Evolutionary conservation across 164 flowering plant genomes (phyloP).

Genomic region (Kalanchoe fedtschenkoi): DNA sequence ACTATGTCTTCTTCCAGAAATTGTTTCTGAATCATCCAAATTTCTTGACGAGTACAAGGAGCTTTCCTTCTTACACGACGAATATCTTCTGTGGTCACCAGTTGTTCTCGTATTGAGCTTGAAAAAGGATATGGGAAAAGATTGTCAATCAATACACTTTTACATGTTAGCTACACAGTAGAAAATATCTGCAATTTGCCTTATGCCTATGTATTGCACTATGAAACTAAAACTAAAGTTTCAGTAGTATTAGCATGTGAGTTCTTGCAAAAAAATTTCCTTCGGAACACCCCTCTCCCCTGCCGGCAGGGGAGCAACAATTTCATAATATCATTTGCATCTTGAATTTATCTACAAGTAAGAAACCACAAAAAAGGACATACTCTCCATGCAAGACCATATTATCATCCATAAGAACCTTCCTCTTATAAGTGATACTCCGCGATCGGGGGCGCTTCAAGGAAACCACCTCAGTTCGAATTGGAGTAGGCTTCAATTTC

Average conservation of each 20-base stretch:
- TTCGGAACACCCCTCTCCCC: conserved; percentile 10
- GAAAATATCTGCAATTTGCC: neutral
- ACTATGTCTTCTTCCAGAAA: conserved; percentile 69
- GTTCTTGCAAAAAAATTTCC: conserved; percentile 43
- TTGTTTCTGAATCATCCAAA: conserved; percentile 62
- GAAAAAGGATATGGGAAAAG: neutral
- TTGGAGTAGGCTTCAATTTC: conserved; percentile 69
- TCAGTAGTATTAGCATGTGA: too few species aligned
- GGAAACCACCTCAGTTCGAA: conserved; percentile 32
- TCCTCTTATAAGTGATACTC: conserved; percentile 48
- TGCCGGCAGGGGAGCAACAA: neutral
- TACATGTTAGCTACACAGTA: neutral
- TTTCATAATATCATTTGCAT: neutral
- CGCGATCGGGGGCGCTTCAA: conserved; percentile 49
- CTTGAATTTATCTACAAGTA: neutral
- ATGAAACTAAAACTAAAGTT: neutral
- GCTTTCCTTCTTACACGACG: conserved; percentile 90
- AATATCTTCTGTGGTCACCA: conserved; percentile 77
- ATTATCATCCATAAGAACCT: conserved; percentile 78
- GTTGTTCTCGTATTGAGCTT: conserved; percentile 75
- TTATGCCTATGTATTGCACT: neutral
- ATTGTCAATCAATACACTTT: neutral
- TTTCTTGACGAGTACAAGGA: conserved; percentile 87
- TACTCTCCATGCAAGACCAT: conserved; percentile 99
- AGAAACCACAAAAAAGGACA: conserved; percentile 17